phyloP scores from a whole-genome alignment of 495 filamentous ascomycete genomes.

The Bryoglossum gracile region DNA sequence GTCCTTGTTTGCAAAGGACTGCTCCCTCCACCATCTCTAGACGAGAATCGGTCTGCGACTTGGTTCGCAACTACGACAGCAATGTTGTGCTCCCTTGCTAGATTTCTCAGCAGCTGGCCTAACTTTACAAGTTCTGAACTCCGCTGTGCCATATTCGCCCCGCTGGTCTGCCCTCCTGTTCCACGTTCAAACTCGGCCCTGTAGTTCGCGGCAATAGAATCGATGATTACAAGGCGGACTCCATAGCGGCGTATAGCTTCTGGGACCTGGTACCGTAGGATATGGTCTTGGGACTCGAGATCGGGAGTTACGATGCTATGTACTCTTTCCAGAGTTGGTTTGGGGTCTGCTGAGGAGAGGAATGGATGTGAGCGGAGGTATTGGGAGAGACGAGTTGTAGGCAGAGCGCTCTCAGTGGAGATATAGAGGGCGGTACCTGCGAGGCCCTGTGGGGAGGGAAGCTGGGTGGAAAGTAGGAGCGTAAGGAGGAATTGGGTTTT shows the following conservation, averaged over 20 bases:
- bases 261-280: slow-evolving; percentile 83
- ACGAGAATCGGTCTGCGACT: slow-evolving; percentile 78
- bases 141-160: slow-evolving; percentile 37
- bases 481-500: slow-evolving; percentile 92
- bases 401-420: slow-evolving; percentile 83
- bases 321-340: slow-evolving; percentile 53
- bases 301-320: slow-evolving; percentile 75
- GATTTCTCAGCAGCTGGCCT: slow-evolving; percentile 65
- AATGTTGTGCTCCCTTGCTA: slow-evolving; percentile 64
- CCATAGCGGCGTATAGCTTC: slow-evolving; percentile 67
- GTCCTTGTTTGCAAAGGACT: slow-evolving; percentile 8
- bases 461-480: slow-evolving; percentile 74
- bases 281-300: slow-evolving; percentile 92
- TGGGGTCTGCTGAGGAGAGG: slow-evolving; percentile 38
- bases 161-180: slow-evolving; percentile 9
- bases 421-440: slow-evolving; percentile 73
- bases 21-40: slow-evolving; percentile 1
- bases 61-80: slow-evolving; percentile 93
- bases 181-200: slow-evolving; percentile 72
- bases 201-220: slow-evolving; percentile 91
- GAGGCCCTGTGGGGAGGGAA: slow-evolving; percentile 65
- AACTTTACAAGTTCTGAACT: slow-evolving; percentile 61
- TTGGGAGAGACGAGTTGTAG: slow-evolving; percentile 73
- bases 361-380: slow-evolving; percentile 60
- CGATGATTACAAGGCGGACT: slow-evolving; percentile 75